Evolutionary conservation across 2,329 filamentous ascomycete species (phyloP).

Genomic region (Bipolaris oryzae): DNA sequence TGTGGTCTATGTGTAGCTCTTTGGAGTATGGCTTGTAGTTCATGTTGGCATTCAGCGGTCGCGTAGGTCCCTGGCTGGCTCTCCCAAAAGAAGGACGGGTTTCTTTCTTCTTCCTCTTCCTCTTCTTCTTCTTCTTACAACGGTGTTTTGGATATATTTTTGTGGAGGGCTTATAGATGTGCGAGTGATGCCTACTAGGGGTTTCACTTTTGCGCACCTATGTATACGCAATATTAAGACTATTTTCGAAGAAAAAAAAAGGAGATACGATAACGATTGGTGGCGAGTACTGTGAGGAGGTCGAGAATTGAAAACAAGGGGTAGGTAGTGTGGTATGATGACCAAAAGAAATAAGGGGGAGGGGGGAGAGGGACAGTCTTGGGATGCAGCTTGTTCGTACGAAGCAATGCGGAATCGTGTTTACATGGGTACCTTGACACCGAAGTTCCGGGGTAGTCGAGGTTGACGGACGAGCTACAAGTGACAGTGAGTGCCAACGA

Average conservation of each 20-base stretch:
- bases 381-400: background rate
- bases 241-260: background rate
- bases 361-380: background rate
- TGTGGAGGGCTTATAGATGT: background rate
- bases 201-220: conserved; percentile 18
- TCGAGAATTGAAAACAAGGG: background rate
- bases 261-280: background rate
- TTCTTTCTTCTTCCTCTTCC: conserved; percentile 6
- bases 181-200: conserved; percentile 9
- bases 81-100: conserved; percentile 32
- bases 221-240: conserved; percentile 40
- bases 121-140: no score
- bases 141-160: conserved; percentile 22
- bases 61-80: conserved; percentile 17
- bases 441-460: background rate
- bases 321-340: background rate
- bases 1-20: conserved; percentile 13
- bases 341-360: background rate
- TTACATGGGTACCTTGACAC: background rate
- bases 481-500: background rate
- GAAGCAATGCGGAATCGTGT: background rate
- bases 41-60: conserved; percentile 23
- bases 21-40: conserved; percentile 21
- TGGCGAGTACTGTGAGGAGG: background rate
- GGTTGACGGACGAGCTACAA: background rate